Base-by-base conservation (phyloP, 2,329 filamentous ascomycete species). In the Lecanicillium sp. region DNA sequence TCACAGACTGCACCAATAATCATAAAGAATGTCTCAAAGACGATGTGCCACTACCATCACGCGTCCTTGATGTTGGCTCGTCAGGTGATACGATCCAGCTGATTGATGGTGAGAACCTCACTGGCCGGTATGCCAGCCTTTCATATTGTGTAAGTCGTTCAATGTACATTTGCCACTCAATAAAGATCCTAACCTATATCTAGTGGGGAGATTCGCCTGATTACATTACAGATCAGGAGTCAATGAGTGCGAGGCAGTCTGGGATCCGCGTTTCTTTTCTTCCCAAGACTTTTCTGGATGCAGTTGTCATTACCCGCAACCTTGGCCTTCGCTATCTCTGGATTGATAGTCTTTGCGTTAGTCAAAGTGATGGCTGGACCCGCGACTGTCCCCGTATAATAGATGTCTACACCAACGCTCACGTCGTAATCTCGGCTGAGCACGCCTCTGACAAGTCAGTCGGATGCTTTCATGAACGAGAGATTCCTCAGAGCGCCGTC, bases 321-420 rank as follows among this genome's bases (percentile, higher is more conserved):
- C 9, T 38, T 11, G 17, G 18, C 16, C 11, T 38, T 6, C 36
- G 28, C 2, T 38, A 38, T 27, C 15, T 38, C 20, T 38, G 29
- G 28, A 38, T 38, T 14, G 36, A 38, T 12, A 38, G 29, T 31
- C 36, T 38, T 11, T 38, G 36, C 29, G 33, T 38, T 14, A 14
- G 27, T 18, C 36, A 38, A 20, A 28, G 31, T 9, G 36, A 38
- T 14, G 16, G 9, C 29, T 32, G 28, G 36, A 19, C 29, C n/a
- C 27, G 36, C 4, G 28, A 25, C 19, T 32, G 28, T 27, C 17
- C 17, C n/a, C 17, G 8, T 8, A 33, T 38, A 19, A n/a, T 32
- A 3, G 16, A 15, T 14, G 36, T 38, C 7, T 38, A 38, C 20
- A 32, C 36, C 18, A 16, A 22, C 7, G 36, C 36, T 7, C 25